Conservation (phyloP, 768 basidiomycete genomes). For the Hygrophorus pudorinus region DNA sequence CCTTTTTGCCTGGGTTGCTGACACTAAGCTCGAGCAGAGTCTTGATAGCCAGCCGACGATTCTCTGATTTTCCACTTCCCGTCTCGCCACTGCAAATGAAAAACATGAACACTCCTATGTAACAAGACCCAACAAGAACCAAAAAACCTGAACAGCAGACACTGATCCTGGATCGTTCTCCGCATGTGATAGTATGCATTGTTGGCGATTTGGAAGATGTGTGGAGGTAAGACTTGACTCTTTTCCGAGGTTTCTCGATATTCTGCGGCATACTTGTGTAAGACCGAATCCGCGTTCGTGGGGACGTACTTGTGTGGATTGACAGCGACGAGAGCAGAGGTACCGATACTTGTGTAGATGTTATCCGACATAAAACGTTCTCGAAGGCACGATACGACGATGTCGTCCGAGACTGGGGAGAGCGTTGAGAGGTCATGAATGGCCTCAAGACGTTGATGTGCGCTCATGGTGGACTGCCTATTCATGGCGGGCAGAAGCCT, state of each 20-base stretch:
- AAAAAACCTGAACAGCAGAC: conserved; percentile 73
- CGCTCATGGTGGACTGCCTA: conserved; percentile 24
- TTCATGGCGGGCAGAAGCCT: conserved; percentile 6
- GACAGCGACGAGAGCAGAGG: conserved; percentile 69
- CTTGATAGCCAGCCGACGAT: conserved; percentile 83
- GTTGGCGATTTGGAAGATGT: conserved; percentile 87
- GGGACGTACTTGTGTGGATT: conserved; percentile 91
- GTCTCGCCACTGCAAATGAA: conserved; percentile 67
- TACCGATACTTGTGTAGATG: conserved; percentile 68
- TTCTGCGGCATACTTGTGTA: conserved; percentile 81
- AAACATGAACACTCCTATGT: conserved; percentile 1
- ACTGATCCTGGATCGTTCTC: conserved; percentile 88
- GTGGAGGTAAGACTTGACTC: conserved; percentile 60
- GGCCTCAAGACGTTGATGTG: conserved; percentile 64
- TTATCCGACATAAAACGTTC: conserved; percentile 80
- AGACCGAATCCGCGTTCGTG: conserved; percentile 71
- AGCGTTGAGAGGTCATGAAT: conserved; percentile 61
- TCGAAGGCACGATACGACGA: conserved; percentile 75
- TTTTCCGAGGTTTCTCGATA: conserved; percentile 66
- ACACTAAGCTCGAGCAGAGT: conserved; percentile 86
- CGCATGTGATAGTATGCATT: conserved; percentile 96
- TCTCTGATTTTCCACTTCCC: conserved; percentile 90
- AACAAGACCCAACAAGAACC: not conserved
- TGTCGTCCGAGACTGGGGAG: conserved; percentile 66
- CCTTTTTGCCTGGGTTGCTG: conserved; percentile 86